These are phyloP conservation scores for Helicocarpus griseus DNA, from an alignment of 2,329 filamentous ascomycete genomes.

Conservation along the genomic window DNA sequence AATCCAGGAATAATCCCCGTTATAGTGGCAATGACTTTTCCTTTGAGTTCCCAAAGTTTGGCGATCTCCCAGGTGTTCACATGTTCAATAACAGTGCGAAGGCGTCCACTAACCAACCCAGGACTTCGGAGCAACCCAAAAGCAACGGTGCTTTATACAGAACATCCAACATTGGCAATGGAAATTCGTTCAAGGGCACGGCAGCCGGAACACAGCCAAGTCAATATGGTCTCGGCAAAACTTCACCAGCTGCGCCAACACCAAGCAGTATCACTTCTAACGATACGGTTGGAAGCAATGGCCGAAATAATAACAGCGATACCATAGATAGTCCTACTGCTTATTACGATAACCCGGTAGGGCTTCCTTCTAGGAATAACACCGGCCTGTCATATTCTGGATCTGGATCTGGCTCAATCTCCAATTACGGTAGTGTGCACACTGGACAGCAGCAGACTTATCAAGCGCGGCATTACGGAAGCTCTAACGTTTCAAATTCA, in stretches of 20 bases:
- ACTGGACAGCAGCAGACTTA: no score
- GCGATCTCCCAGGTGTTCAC: constrained; percentile 53
- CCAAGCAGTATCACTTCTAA: background rate
- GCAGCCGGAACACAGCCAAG: background rate
- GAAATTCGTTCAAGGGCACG: background rate
- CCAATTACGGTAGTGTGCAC: constrained; percentile 15
- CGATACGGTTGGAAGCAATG: background rate
- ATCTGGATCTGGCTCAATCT: constrained; percentile 11
- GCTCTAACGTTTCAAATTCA: constrained; percentile 30
- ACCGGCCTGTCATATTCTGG: constrained; percentile 6
- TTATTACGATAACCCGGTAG: background rate
- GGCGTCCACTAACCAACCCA: background rate
- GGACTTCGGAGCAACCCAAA: background rate
- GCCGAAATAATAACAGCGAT: background rate
- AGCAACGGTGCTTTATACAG: background rate
- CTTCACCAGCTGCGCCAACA: background rate
- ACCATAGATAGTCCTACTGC: background rate
- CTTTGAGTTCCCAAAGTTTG: constrained; percentile 95
- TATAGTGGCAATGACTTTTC: constrained; percentile 65
- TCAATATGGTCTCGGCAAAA: background rate
- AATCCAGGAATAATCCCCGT: constrained; percentile 43
- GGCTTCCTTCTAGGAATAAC: background rate
- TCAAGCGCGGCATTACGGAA: constrained; percentile 17
- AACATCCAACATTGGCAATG: background rate
- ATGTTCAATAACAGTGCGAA: constrained; percentile 41